Conservation (phyloP, 108 stramenopile genomes). For the Mayamaea pseudoterrestris region DNA sequence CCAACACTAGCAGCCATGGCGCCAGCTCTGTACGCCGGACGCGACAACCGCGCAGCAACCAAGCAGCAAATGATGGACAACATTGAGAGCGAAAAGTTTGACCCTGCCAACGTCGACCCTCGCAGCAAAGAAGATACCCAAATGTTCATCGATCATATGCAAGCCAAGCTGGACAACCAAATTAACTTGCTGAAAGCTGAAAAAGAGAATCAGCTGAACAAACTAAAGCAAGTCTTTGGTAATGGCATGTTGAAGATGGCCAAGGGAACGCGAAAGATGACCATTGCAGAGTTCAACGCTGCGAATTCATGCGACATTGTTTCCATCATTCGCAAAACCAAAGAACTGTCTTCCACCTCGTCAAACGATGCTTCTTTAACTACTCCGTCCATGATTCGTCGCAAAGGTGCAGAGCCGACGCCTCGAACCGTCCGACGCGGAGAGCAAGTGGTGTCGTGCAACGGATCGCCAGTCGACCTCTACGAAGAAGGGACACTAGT, state of each 20-base stretch:
- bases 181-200: no score
- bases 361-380: neutral
- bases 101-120: slow-evolving; percentile 19
- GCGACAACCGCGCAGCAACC: neutral
- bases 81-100: slow-evolving; percentile 21
- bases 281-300: slow-evolving; percentile 53
- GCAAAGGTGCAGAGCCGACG: slow-evolving; percentile 1
- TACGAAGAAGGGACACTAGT: slow-evolving; percentile 47
- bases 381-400: slow-evolving; percentile 4
- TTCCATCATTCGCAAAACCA: slow-evolving; percentile 15
- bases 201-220: slow-evolving; percentile 12
- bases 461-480: slow-evolving; percentile 57
- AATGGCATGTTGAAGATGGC: slow-evolving; percentile 30
- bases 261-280: slow-evolving; percentile 37
- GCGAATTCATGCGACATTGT: slow-evolving; percentile 38
- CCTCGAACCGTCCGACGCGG: slow-evolving; percentile 50
- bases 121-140: slow-evolving; percentile 16
- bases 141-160: slow-evolving; percentile 11
- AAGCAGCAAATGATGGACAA: slow-evolving; percentile 11
- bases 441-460: slow-evolving; percentile 47
- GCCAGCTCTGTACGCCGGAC: neutral
- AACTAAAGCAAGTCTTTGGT: slow-evolving; percentile 21
- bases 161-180: no score
- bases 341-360: slow-evolving; percentile 31
- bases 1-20: neutral